These are phyloP conservation scores for Corynascus novoguineensis DNA, from an alignment of 495 filamentous ascomycete genomes.

Conservation along the genomic window DNA sequence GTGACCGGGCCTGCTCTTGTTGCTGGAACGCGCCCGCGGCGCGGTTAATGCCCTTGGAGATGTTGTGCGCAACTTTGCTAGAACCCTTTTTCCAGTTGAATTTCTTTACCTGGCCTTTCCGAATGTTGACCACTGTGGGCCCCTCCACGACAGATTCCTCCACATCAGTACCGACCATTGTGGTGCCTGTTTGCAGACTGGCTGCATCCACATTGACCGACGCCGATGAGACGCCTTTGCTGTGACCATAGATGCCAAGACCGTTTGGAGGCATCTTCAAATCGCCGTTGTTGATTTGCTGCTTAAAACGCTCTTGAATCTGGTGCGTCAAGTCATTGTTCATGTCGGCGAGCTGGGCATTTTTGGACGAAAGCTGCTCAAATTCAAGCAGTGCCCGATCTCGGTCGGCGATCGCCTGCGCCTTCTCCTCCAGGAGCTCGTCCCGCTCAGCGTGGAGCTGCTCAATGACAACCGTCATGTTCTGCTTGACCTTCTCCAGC, in stretches of 20 bases:
- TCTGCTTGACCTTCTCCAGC: slow-evolving; percentile 78
- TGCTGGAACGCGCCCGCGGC: slow-evolving; percentile 57
- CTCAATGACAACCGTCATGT: slow-evolving; percentile 71
- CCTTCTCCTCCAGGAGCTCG: slow-evolving; percentile 74
- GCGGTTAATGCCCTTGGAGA: slow-evolving; percentile 85
- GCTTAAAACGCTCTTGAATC: slow-evolving; percentile 88
- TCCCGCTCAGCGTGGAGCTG: slow-evolving; percentile 77
- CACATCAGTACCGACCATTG: slow-evolving; percentile 57
- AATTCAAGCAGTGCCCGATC: slow-evolving; percentile 93
- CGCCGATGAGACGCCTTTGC: slow-evolving; percentile 66
- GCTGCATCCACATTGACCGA: slow-evolving; percentile 53
- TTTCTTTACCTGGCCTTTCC: slow-evolving; percentile 86
- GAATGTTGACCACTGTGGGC: slow-evolving; percentile 86
- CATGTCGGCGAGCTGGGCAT: slow-evolving; percentile 84
- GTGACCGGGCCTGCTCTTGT: slow-evolving; percentile 37
- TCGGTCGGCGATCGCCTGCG: slow-evolving; percentile 69
- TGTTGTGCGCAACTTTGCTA: slow-evolving; percentile 86
- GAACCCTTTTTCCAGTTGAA: slow-evolving; percentile 99
- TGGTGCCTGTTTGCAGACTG: slow-evolving; percentile 31
- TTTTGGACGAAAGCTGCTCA: slow-evolving; percentile 87
- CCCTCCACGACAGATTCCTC: slow-evolving; percentile 67
- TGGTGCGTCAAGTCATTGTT: slow-evolving; percentile 93
- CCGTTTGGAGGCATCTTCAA: slow-evolving; percentile 59
- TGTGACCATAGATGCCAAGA: slow-evolving; percentile 75
- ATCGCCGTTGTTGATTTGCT: slow-evolving; percentile 55